Conservation (phyloP, 1,284 basidiomycete species). For the Peniophora sp. region DNA sequence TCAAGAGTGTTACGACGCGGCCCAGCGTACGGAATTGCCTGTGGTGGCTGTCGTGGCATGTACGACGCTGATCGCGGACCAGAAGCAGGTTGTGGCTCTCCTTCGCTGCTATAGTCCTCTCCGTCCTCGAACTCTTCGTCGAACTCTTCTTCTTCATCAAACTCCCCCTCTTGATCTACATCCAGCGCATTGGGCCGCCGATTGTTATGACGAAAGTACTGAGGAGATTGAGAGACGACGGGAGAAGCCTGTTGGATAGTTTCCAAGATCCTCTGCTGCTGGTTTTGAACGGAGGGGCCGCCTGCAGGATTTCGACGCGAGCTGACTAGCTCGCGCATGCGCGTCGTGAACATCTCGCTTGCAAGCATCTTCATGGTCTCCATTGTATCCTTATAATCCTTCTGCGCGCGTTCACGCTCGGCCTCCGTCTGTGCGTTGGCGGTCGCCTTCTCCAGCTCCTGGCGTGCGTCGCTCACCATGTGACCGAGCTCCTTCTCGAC, state of each 20-base stretch:
- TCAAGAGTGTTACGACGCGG: constrained; percentile 4
- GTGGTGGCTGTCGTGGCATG: background rate
- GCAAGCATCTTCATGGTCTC: background rate
- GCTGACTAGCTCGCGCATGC: constrained; percentile 5
- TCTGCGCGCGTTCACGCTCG: background rate
- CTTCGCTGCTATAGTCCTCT: constrained; percentile 1
- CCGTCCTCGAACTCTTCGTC: constrained; percentile 5
- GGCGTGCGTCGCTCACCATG: background rate
- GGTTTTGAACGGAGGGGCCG: constrained; percentile 5
- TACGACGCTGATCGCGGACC: constrained; percentile 3
- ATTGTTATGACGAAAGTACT: background rate
- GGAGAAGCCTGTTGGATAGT: constrained; percentile 4
- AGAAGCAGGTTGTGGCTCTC: constrained; percentile 2
- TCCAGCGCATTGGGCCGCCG: background rate
- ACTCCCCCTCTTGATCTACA: background rate
- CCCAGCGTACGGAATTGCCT: background rate
- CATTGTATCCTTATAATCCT: background rate
- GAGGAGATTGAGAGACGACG: background rate
- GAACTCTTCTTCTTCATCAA: background rate
- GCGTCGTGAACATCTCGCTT: background rate
- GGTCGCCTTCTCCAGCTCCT: background rate
- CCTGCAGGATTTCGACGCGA: constrained; percentile 8
- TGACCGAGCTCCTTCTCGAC: background rate
- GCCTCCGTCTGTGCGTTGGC: background rate
- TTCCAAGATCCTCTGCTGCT: constrained; percentile 13